phyloP scores from a whole-genome alignment of 768 basidiomycete genomes.

The Floccularia luteovirens region DNA sequence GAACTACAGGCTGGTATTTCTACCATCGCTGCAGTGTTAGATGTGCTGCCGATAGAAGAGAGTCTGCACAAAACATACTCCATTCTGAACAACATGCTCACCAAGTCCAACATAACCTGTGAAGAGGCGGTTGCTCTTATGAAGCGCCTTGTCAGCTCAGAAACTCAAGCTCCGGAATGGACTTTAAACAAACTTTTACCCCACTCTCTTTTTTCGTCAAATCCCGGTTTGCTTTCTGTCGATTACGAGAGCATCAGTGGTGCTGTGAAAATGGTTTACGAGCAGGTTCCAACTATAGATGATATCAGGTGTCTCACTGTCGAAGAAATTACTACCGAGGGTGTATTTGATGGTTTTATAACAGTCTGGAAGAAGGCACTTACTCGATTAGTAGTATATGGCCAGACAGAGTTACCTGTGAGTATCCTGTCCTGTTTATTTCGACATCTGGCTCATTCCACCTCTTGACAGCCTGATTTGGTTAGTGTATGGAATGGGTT shows the following conservation, averaged over 20 bases:
- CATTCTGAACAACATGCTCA: slow-evolving; percentile 49
- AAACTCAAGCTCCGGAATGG: slow-evolving; percentile 8
- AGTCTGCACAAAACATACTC: slow-evolving; percentile 24
- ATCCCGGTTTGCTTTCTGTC: slow-evolving; percentile 45
- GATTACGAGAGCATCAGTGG: slow-evolving; percentile 41
- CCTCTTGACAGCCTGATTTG: slow-evolving; percentile 31
- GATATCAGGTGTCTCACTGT: slow-evolving; percentile 52
- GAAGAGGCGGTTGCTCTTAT: slow-evolving; percentile 49
- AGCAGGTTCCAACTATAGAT: slow-evolving; percentile 40
- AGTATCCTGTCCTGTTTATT: slow-evolving; percentile 14
- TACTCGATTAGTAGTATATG: slow-evolving; percentile 34
- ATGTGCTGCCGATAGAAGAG: slow-evolving; percentile 8
- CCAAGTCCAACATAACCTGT: slow-evolving; percentile 41
- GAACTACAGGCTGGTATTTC: slow-evolving; percentile 43
- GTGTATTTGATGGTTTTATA: slow-evolving; percentile 45
- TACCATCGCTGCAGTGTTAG: slow-evolving; percentile 47
- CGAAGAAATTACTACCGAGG: slow-evolving; percentile 46
- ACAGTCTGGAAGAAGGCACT: slow-evolving; percentile 45
- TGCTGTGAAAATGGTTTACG: slow-evolving; percentile 44
- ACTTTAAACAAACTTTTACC: slow-evolving; percentile 37
- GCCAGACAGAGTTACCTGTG: slow-evolving; percentile 42
- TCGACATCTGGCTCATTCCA: neutral
- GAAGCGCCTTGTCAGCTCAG: slow-evolving; percentile 26
- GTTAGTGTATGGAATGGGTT: slow-evolving; percentile 52
- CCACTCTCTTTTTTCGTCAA: slow-evolving; percentile 43